These are phyloP conservation scores for Arxiozyma bovina DNA, from an alignment of 1,139 yeast species.

Conservation along the genomic window DNA sequence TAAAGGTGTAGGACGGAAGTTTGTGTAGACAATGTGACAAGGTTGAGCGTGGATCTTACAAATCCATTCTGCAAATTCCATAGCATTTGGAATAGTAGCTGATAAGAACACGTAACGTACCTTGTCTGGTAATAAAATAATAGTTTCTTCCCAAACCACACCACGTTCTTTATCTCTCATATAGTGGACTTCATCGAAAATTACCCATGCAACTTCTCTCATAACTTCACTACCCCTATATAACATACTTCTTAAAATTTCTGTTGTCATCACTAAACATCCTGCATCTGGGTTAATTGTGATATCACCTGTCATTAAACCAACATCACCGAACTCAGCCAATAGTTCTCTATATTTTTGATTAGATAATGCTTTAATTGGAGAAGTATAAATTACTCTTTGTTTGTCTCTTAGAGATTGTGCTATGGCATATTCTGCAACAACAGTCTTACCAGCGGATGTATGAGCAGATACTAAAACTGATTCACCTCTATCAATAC, in stretches of 20 bases:
- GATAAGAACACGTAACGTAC: constrained; percentile 81
- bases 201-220: constrained; percentile 95
- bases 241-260: constrained; percentile 84
- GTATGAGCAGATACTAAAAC: constrained; percentile 97
- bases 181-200: constrained; percentile 93
- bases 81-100: constrained; percentile 96
- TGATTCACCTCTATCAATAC: constrained; percentile 90
- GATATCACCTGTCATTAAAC: constrained; percentile 96
- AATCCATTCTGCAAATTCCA: constrained; percentile 98
- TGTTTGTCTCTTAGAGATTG: constrained; percentile 85
- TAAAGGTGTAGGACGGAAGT: constrained; percentile 96
- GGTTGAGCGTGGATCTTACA: constrained; percentile 93
- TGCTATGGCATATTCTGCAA: constrained; percentile 97
- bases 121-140: constrained; percentile 88
- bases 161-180: constrained; percentile 96
- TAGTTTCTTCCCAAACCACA: constrained; percentile 99
- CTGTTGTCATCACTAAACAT: constrained; percentile 96
- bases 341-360: constrained; percentile 90
- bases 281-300: constrained; percentile 96
- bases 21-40: constrained; percentile 96
- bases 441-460: constrained; percentile 98
- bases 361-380: constrained; percentile 91
- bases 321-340: constrained; percentile 92
- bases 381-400: constrained; percentile 93
- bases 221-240: constrained; percentile 91